phyloP scores from a whole-genome alignment of 2,329 filamentous ascomycete genomes.

The Xylariaceae sp. region DNA sequence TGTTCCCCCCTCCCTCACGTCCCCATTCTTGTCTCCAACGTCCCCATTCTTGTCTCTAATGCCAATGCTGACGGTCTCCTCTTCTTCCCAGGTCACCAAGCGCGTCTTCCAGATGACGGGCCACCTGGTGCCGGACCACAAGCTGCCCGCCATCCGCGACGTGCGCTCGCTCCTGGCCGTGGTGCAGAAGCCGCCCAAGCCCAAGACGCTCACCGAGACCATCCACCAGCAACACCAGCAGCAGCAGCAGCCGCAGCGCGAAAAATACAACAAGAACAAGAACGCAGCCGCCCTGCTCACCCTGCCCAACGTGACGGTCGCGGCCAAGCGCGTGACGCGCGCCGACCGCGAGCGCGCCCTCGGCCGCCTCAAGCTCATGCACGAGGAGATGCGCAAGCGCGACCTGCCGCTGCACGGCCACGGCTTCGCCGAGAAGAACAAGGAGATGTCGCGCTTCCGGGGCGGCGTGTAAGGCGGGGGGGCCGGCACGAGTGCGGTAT shows the following conservation, averaged over 20 bases:
- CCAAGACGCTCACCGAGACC: conserved; percentile 55
- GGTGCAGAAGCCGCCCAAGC: conserved; percentile 45
- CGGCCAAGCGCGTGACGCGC: conserved; percentile 55
- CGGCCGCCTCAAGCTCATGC: conserved; percentile 74
- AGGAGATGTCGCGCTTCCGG: conserved; percentile 35
- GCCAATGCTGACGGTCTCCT: no score
- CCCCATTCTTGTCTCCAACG: no score
- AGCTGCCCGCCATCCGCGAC: conserved; percentile 49
- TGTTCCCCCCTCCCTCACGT: no score
- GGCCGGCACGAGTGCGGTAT: no score
- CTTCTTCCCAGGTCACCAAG: conserved; percentile 60
- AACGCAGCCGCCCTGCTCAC: no score
- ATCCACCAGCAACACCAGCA: conserved; percentile 34
- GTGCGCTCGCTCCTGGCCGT: conserved; percentile 47
- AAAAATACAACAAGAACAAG: no score
- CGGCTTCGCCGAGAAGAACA: conserved; percentile 30
- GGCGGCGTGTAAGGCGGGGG: conserved; percentile 26
- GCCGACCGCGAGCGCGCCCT: conserved; percentile 64
- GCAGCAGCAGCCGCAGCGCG: no score
- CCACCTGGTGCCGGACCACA: conserved; percentile 63
- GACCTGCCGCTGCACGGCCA: conserved; percentile 51
- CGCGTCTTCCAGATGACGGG: conserved; percentile 76
- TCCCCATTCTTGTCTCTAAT: no score
- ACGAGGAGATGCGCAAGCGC: conserved; percentile 57
- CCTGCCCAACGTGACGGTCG: conserved; percentile 63